These are phyloP conservation scores for Zygotorulaspora mrakii DNA, from an alignment of 1,139 yeast genomes.

Conservation along the genomic window DNA sequence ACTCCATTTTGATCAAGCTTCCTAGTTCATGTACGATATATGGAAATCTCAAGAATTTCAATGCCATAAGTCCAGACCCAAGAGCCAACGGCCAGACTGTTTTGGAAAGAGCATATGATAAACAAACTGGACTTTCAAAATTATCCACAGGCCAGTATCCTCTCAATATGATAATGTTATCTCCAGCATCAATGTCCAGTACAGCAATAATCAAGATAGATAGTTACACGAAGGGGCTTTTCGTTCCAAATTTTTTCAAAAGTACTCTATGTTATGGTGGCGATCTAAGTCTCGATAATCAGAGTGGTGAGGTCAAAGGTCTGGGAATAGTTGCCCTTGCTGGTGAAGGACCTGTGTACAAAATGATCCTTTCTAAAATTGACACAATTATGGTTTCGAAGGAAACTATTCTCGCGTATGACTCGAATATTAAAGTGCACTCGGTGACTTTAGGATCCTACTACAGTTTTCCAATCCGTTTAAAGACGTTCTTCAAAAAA, in stretches of 20 bases:
- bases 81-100: slow-evolving; percentile 19
- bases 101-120: slow-evolving; percentile 15
- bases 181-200: slow-evolving; percentile 19
- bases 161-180: slow-evolving; percentile 22
- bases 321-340: slow-evolving; percentile 24
- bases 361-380: slow-evolving; percentile 13
- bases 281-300: slow-evolving; percentile 15
- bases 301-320: slow-evolving; percentile 18
- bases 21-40: slow-evolving; percentile 49
- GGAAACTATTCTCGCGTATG: slow-evolving; percentile 21
- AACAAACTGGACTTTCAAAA: slow-evolving; percentile 21
- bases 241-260: slow-evolving; percentile 17
- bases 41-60: slow-evolving; percentile 43
- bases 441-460: slow-evolving; percentile 9
- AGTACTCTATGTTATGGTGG: slow-evolving; percentile 25
- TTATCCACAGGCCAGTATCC: slow-evolving; percentile 28
- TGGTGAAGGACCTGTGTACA: slow-evolving; percentile 23
- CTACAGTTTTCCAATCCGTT: slow-evolving; percentile 11
- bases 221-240: slow-evolving; percentile 21
- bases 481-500: slow-evolving; percentile 12
- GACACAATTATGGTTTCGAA: slow-evolving; percentile 20
- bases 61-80: slow-evolving; percentile 46
- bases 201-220: slow-evolving; percentile 20
- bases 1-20: slow-evolving; percentile 43
- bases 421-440: slow-evolving; percentile 9